Base-by-base conservation (phyloP, 768 basidiomycete genomes). In the Ramaria sp. region DNA sequence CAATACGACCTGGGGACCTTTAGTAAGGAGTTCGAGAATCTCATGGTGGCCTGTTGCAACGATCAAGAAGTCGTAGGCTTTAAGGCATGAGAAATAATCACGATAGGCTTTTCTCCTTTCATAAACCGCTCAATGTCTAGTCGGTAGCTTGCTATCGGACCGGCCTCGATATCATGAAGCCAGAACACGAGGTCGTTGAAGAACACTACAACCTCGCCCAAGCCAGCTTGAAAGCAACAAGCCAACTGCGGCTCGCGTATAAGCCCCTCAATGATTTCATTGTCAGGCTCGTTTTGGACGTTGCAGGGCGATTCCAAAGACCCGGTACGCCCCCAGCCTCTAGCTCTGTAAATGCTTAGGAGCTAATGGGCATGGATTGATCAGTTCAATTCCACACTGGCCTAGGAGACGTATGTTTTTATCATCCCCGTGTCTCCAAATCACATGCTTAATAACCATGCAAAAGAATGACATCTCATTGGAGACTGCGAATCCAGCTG, bases 331-430 rank as follows among this genome's bases (percentile, higher is more conserved):
- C 41, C 27, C 27, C 5, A 2, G 27, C 27, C 27, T 27, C 27
- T 27, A 27, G 27, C 5, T 27, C 27, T 5, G 5, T 27, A 5
- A 2, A 27, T 27, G 27, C 27, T 2, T 27, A 27, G 3, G 27
- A 27, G 27, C 27, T 27, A 27, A 27, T 27, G 27, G 27, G 5
- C 2, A 27, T 27, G 27, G 27, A 27, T 27, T 27, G 27, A 27
- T 43, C 53, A 90, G 88, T 91, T 20, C 88, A 91, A 71, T 90
- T 90, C 67, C 88, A 91, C 63, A 89, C 86, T 7, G 88, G 88
- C 33, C 74, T 90, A 1, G 88, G 88, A 5, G 88, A 91, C 62
- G 53, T 54, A 27, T 17, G 53, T 24, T 17, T 22, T 13, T 9
- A 6, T 17, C 22, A 22, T 53, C 33, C 11, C 6, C 17, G 9